These are phyloP conservation scores for Fraxinus albicans DNA, from an alignment of 305 asterid genomes.

Conservation along the genomic window DNA sequence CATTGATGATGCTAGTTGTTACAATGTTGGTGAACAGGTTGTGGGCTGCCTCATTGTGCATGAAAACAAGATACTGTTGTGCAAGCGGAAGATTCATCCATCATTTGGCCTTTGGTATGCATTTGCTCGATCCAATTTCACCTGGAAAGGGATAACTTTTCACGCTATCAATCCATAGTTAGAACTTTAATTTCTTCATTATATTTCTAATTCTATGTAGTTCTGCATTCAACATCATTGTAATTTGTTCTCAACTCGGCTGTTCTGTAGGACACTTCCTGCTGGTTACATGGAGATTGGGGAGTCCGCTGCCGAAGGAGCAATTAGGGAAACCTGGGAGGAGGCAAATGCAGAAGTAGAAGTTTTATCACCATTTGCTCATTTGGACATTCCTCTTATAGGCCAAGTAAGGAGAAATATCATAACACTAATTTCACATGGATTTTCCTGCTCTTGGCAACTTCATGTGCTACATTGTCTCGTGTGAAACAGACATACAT, in stretches of 20 bases:
- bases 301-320: constrained; percentile 92
- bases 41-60: constrained; percentile 98
- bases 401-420: constrained; percentile 62
- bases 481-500: constrained; percentile 71
- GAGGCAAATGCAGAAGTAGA: constrained; percentile 96
- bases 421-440: constrained; percentile 7
- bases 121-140: constrained; percentile 13
- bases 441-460: background rate
- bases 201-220: background rate
- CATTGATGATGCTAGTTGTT: background rate
- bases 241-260: background rate
- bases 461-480: constrained; percentile 10
- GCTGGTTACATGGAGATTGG: constrained; percentile 99
- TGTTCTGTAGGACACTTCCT: constrained; percentile 80
- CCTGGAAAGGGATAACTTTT: background rate
- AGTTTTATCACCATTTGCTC: constrained; percentile 80
- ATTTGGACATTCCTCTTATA: constrained; percentile 90
- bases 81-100: constrained; percentile 92
- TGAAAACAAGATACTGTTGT: constrained; percentile 78
- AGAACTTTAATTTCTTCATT: background rate
- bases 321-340: constrained; percentile 89
- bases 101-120: constrained; percentile 93
- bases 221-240: background rate
- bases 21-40: constrained; percentile 47
- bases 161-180: background rate